phyloP scores from a whole-genome alignment of 257 asterid genomes.

The Solanum gandarillasii region DNA sequence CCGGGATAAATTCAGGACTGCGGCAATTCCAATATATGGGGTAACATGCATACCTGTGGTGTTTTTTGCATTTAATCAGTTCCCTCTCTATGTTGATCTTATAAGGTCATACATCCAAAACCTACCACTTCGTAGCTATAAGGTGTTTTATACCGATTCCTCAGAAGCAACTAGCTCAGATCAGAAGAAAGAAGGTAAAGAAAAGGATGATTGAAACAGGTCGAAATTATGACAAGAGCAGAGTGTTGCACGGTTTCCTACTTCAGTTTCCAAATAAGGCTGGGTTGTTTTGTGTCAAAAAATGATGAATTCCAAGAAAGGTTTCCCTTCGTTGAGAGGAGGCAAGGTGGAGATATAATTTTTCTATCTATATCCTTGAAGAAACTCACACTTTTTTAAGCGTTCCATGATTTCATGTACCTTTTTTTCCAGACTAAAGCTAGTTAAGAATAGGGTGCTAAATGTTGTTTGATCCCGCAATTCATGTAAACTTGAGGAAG shows the following conservation, averaged over 20 bases:
- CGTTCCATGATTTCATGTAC: not conserved
- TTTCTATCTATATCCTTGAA: not conserved
- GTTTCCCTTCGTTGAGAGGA: not conserved
- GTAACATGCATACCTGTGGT: constrained; percentile 31
- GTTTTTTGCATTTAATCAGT: constrained; percentile 30
- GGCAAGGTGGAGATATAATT: not conserved
- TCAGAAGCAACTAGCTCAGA: not conserved
- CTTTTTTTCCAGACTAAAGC: not conserved
- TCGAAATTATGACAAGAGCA: not conserved
- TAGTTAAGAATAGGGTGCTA: not conserved
- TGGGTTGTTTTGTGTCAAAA: not conserved
- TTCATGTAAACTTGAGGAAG: not conserved
- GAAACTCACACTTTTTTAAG: not conserved
- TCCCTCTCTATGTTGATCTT: constrained; percentile 52
- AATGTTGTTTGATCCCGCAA: not conserved
- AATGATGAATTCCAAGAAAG: not conserved
- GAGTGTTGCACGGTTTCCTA: not conserved
- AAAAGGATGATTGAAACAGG: not conserved
- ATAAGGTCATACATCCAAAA: constrained; percentile 20
- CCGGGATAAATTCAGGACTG: constrained; percentile 11
- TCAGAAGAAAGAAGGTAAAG: not conserved
- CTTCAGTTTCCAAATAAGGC: not conserved
- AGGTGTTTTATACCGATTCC: constrained; percentile 5
- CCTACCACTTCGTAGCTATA: constrained; percentile 35
- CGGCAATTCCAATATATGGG: constrained; percentile 32